Evolutionary conservation across 306 rosid genomes (phyloP).

Genomic region (Vicia villosa): DNA sequence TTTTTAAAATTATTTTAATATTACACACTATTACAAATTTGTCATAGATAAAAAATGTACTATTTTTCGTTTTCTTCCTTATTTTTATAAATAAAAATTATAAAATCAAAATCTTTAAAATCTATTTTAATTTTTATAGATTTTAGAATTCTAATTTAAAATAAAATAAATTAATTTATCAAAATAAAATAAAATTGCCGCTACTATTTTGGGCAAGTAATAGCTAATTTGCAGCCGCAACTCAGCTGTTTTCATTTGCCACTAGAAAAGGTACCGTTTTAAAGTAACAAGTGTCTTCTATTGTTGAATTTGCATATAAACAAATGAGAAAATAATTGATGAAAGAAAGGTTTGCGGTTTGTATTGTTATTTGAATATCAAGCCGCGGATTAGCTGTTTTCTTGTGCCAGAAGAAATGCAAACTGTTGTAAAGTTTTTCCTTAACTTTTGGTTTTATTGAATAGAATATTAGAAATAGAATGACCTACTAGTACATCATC

Average conservation of each 20-base stretch:
- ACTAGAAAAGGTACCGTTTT: background rate
- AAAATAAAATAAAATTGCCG: no score
- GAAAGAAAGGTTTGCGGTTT: background rate
- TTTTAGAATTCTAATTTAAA: no score
- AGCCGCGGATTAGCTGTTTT: constrained; percentile 43
- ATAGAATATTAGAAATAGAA: background rate
- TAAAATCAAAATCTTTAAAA: no score
- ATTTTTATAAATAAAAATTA: no score
- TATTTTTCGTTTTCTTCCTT: no score
- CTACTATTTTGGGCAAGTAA: background rate
- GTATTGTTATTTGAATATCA: background rate
- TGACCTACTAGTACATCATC: background rate
- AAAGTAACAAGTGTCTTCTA: background rate
- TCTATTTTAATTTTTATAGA: no score
- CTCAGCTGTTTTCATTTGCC: background rate
- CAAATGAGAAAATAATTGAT: background rate
- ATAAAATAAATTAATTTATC: no score
- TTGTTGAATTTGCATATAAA: background rate
- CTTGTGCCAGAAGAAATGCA: constrained; percentile 45
- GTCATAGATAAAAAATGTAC: no score
- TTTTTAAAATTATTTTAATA: no score
- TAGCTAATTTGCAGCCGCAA: background rate
- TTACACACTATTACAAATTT: no score
- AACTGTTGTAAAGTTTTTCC: constrained; percentile 13
- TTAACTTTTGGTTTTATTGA: background rate